Evolutionary conservation across 106 monocot species (phyloP).

Genomic region (Phalaenopsis aphrodite): DNA sequence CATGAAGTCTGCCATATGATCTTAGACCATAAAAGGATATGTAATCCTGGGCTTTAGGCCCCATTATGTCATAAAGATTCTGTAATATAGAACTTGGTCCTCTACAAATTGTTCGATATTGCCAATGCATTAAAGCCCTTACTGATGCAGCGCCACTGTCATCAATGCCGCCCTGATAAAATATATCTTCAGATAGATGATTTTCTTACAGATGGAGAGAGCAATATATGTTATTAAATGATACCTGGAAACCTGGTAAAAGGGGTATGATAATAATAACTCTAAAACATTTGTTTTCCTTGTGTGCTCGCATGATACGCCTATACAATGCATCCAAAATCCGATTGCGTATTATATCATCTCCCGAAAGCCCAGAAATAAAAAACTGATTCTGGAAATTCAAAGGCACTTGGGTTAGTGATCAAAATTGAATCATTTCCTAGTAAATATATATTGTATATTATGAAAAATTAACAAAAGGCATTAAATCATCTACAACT

Average conservation of each 20-base stretch:
- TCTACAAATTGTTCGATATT: conserved; percentile 93
- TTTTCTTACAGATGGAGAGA: background rate
- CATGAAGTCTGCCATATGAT: conserved; percentile 70
- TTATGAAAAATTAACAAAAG: conserved; percentile 1
- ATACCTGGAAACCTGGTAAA: conserved; percentile 97
- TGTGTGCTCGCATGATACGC: conserved; percentile 79
- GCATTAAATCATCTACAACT: background rate
- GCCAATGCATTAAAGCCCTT: conserved; percentile 97
- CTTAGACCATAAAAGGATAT: conserved; percentile 96
- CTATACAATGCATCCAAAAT: conserved; percentile 85
- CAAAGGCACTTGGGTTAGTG: conserved; percentile 3
- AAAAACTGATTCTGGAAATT: conserved; percentile 97
- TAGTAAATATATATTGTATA: background rate
- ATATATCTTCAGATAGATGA: conserved; percentile 3
- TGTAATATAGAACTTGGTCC: conserved; percentile 88
- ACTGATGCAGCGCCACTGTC: conserved; percentile 99
- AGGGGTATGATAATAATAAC: conserved; percentile 93
- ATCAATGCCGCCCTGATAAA: conserved; percentile 84
- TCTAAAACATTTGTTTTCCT: conserved; percentile 81
- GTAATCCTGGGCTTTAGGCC: conserved; percentile 76
- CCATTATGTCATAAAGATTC: conserved; percentile 63
- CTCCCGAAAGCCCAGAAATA: conserved; percentile 94
- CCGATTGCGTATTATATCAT: conserved; percentile 89
- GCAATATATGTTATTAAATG: conserved; percentile 3
- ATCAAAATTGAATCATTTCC: background rate